Percentiles rank a stretch among this genome's conserved stretches.
Conservation (phyloP, 2,329 filamentous ascomycete genomes). For the Talaromyces verruculosus region DNA sequence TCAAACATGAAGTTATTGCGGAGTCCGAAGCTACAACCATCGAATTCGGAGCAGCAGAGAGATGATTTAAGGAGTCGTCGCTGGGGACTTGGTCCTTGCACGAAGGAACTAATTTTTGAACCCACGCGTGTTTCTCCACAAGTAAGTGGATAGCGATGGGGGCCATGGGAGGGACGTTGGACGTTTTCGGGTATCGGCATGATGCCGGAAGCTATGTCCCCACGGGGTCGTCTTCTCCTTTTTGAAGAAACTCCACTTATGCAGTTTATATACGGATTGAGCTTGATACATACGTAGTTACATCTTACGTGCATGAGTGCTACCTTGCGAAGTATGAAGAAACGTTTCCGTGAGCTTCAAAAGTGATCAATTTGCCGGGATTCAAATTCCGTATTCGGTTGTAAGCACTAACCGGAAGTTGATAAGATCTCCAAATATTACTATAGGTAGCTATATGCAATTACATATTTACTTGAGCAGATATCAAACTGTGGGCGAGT, state of each 20-base stretch:
- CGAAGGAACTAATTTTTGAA: not conserved
- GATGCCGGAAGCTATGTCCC: not conserved
- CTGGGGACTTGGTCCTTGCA: not conserved
- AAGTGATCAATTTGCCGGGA: not conserved
- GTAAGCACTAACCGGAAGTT: not conserved
- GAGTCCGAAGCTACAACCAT: conserved; percentile 8
- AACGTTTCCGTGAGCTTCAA: not conserved
- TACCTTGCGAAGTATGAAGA: not conserved
- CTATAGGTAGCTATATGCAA: not conserved
- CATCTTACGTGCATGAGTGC: not conserved
- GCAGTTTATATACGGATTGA: not conserved
- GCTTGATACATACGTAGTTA: not conserved
- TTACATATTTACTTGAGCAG: not conserved
- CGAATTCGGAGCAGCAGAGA: not conserved
- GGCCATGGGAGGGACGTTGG: not conserved
- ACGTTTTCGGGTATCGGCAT: not conserved
- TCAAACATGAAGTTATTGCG: not conserved
- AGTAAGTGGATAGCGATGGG: not conserved
- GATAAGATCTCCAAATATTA: not conserved
- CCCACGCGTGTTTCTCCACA: not conserved
- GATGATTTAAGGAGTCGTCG: not conserved
- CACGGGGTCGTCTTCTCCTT: not conserved
- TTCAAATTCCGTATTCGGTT: not conserved
- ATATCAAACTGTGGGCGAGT: not conserved
- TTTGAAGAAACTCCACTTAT: not conserved